These are phyloP conservation scores for Mortierella sp. DNA, from an alignment of 371 early-diverging fungal species.

Conservation along the genomic window DNA sequence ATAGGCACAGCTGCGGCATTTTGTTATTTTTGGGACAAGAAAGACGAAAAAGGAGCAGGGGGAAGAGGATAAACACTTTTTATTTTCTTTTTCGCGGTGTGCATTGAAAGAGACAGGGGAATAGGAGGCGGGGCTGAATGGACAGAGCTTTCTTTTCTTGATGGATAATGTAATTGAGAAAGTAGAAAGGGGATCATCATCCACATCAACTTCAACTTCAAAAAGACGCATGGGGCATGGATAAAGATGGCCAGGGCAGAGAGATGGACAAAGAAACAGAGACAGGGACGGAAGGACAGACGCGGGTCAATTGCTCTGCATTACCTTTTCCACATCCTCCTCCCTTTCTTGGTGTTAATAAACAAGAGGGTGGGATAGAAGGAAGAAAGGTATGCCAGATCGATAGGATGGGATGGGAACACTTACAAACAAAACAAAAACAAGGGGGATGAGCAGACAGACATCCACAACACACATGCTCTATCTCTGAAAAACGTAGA, in stretches of 20 bases:
- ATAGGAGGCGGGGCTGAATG: neutral
- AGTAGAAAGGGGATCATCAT: neutral
- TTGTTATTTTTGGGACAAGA: neutral
- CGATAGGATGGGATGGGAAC: neutral
- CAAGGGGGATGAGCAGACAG: too few relatives aligned
- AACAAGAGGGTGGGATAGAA: neutral
- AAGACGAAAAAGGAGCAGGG: neutral
- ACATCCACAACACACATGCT: too few relatives aligned
- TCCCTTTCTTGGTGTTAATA: too few relatives aligned
- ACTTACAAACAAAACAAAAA: neutral
- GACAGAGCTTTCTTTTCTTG: neutral
- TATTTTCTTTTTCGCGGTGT: too few relatives aligned
- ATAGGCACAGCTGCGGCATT: neutral
- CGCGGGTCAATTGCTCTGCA: neutral
- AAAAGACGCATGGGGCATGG: neutral
- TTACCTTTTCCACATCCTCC: neutral
- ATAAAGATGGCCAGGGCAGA: neutral
- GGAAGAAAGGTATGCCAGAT: neutral
- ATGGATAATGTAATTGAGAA: neutral
- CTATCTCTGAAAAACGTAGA: too few relatives aligned
- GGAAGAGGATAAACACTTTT: neutral
- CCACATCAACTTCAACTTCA: neutral
- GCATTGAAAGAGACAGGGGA: neutral
- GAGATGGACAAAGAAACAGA: neutral
- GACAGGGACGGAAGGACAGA: neutral